Percentiles rank a stretch among this genome's conserved stretches.
Evolutionary conservation across 2,329 filamentous ascomycete species (phyloP).

Genomic region (Colletotrichum sp.): DNA sequence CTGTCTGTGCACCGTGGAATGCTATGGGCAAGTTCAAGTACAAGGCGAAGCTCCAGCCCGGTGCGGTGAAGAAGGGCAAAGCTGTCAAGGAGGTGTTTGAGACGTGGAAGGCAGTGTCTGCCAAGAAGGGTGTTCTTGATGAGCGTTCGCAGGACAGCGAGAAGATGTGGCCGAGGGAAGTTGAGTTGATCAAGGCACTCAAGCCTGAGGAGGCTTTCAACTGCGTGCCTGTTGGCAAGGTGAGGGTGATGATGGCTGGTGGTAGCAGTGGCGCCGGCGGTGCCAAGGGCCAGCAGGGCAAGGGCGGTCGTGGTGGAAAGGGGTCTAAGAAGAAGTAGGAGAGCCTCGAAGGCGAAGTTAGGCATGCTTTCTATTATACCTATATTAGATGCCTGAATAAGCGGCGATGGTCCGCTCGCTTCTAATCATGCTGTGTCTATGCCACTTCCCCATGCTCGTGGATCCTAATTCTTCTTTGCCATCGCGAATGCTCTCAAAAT

Average conservation of each 20-base stretch:
- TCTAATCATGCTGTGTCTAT: neutral
- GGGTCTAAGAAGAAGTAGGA: slow-evolving; percentile 47
- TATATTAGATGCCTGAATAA: neutral
- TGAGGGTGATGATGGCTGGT: slow-evolving; percentile 78
- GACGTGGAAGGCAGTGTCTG: slow-evolving; percentile 73
- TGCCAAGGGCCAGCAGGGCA: slow-evolving; percentile 35
- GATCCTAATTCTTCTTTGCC: neutral
- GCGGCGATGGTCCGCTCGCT: neutral
- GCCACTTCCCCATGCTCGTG: neutral
- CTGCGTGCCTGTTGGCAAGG: slow-evolving; percentile 78
- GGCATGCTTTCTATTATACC: neutral
- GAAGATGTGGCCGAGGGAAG: slow-evolving; percentile 83
- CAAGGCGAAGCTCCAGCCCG: slow-evolving; percentile 93
- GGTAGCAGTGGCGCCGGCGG: slow-evolving; percentile 50
- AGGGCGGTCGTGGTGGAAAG: slow-evolving; percentile 40
- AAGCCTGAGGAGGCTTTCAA: slow-evolving; percentile 85
- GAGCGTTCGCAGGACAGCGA: slow-evolving; percentile 68
- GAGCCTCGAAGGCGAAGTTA: neutral
- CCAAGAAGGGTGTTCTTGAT: slow-evolving; percentile 64
- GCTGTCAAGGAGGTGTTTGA: slow-evolving; percentile 90
- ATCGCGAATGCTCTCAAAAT: slow-evolving; percentile 17
- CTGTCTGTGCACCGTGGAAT: slow-evolving; percentile 69
- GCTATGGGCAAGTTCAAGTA: slow-evolving; percentile 80
- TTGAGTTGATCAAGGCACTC: slow-evolving; percentile 81
- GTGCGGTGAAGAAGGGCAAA: slow-evolving; percentile 90